Conservation (phyloP, 192 early-diverging fungal species). For the Phlyctochytrium arcticum region DNA sequence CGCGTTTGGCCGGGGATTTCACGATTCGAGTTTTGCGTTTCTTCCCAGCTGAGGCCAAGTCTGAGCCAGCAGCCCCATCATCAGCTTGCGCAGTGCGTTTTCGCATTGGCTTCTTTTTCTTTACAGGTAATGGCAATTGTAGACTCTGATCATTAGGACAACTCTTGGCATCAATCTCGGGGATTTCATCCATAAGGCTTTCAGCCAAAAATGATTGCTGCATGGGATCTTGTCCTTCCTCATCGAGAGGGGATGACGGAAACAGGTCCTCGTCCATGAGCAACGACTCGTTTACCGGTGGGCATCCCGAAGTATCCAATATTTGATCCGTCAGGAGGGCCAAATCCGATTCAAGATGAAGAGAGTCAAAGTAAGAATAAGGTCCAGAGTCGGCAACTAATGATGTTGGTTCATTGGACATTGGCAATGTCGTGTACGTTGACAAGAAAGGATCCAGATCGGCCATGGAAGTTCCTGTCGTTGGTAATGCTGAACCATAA, state of each 20-base stretch:
- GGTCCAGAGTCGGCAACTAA: neutral
- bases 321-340: constrained; percentile 22
- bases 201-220: too few species aligned
- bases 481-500: neutral
- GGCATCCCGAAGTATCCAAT: neutral
- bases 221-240: too few species aligned
- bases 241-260: neutral
- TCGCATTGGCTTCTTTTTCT: too few species aligned
- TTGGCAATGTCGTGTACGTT: constrained; percentile 9
- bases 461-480: neutral
- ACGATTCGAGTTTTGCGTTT: too few species aligned
- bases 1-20: too few species aligned
- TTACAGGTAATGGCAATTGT: too few species aligned
- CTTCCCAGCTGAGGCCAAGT: too few species aligned
- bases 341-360: constrained; percentile 11
- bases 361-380: constrained; percentile 17
- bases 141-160: too few species aligned
- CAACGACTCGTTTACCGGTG: neutral
- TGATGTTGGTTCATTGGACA: neutral
- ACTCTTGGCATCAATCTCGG: too few species aligned
- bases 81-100: too few species aligned
- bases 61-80: too few species aligned
- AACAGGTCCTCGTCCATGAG: neutral
- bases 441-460: constrained; percentile 8
- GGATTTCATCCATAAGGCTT: too few species aligned